Evolutionary conservation across 768 basidiomycete genomes (phyloP).

Genomic region (Tylopilus rubrobrunneus): DNA sequence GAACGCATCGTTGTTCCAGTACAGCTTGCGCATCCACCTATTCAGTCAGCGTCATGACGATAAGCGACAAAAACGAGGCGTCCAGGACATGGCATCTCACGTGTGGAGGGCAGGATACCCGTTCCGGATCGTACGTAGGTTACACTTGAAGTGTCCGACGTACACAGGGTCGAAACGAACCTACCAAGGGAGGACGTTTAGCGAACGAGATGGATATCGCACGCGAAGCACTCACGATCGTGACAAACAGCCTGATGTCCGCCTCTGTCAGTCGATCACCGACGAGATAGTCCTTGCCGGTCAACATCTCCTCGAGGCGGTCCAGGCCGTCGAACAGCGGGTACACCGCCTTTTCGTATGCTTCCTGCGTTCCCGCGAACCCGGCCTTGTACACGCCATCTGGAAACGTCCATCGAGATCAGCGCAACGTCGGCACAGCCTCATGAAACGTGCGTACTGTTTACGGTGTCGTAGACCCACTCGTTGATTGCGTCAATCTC

Average conservation of each 20-base stretch:
- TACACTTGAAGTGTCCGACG: conserved; percentile 92
- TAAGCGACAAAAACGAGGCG: not conserved
- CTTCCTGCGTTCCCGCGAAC: conserved; percentile 76
- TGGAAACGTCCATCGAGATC: conserved; percentile 21
- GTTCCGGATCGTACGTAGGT: conserved; percentile 77
- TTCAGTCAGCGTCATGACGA: not conserved
- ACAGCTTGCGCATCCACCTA: conserved; percentile 82
- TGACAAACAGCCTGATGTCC: conserved; percentile 87
- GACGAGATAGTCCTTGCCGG: conserved; percentile 78
- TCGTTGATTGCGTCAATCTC: conserved; percentile 84
- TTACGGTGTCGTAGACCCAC: conserved; percentile 83
- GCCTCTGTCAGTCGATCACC: conserved; percentile 83
- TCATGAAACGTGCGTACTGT: conserved; percentile 49
- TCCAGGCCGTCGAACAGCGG: conserved; percentile 79
- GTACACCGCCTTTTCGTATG: conserved; percentile 74
- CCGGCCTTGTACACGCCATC: conserved; percentile 89
- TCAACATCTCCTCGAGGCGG: conserved; percentile 71
- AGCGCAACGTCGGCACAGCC: not conserved
- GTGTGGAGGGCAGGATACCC: conserved; percentile 82
- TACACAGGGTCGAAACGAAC: conserved; percentile 91
- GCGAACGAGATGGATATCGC: not conserved
- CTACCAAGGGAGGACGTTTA: conserved; percentile 30
- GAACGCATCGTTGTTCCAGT: conserved; percentile 91
- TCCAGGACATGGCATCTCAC: conserved; percentile 19
- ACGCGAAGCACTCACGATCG: conserved; percentile 55